Evolutionary conservation across 192 early-diverging fungal species (phyloP), one percentile per base, ranked within the genome.

Genomic region (Backusella tuberculispora): DNA sequence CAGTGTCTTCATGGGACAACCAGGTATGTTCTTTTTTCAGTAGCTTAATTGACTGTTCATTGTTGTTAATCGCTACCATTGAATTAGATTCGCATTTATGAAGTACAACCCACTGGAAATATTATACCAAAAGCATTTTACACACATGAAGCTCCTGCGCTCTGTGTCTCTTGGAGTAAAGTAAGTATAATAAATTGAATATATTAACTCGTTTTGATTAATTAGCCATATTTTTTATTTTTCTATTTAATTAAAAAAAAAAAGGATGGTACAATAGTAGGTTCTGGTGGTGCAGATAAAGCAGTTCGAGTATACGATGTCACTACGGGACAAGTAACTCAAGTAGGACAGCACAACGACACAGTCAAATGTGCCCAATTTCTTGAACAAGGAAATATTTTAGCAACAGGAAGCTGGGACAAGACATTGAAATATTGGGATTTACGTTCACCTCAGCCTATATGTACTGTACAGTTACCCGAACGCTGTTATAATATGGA

Each of bases 371-470:
- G 90, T 74, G 89, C 92, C 40, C 85, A 88, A 72, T 97, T 88
- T 79, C 88, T 97, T 1, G 93, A 98, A 72, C 64, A 74, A 71
- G 78, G 76, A 56, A 83, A 86, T 37, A 89, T 97, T 42, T 41
- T 96, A 15, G 94, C 92, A 3, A 98, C 97, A 3, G 97, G 93
- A 37, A 91, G 93, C 50, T 99, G 97, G 97, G 97, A 99, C 82
- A 98, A 97, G 79, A 96, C 92, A 6, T 66, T 97, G 47, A 95
- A 96, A 86, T 99, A 97, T 80, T 99, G 97, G 97, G 97, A 99
- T 83, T 77, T 92, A 68, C 88, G 97, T 45, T 85, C 88, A 73
- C 91, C 88, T 67, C 81, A 83, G 37, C 97, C 97, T 4, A 88
- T 93, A 15, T 88, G 85, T 17, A 90, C 87, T 19, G 87, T 95